Percentiles rank a stretch among this genome's conserved stretches.
Evolutionary conservation across 2,329 filamentous ascomycete genomes (phyloP).

Genomic region (Hysterium pulicare): DNA sequence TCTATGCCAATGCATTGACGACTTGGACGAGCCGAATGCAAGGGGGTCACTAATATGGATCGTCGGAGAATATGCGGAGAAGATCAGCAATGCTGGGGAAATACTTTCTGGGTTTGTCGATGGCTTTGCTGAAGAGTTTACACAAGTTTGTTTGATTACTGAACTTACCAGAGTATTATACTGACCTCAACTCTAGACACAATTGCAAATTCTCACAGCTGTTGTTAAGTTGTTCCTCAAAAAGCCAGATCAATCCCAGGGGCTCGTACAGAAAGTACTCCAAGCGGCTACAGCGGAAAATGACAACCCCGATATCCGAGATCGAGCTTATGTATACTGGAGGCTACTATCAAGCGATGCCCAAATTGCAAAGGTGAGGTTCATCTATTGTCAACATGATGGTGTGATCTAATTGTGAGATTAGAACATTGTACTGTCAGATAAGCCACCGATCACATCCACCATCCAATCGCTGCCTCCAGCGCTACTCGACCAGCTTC

Average conservation of each 20-base stretch:
- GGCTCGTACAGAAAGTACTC: constrained; percentile 88
- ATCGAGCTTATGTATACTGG: constrained; percentile 98
- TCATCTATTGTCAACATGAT: background rate
- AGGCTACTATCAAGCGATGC: constrained; percentile 89
- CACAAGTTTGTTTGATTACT: constrained; percentile 61
- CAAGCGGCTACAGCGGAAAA: constrained; percentile 91
- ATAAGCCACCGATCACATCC: constrained; percentile 89
- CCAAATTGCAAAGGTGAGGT: constrained; percentile 74
- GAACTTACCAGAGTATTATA: background rate
- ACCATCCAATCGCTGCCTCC: constrained; percentile 89
- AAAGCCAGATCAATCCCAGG: constrained; percentile 88
- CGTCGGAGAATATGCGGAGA: constrained; percentile 97
- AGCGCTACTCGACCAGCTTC: constrained; percentile 80
- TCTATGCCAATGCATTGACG: constrained; percentile 93
- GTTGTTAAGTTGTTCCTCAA: constrained; percentile 98
- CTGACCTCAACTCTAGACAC: constrained; percentile 59
- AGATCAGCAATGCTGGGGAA: constrained; percentile 97
- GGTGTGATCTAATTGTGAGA: constrained; percentile 4
- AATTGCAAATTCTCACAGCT: constrained; percentile 93
- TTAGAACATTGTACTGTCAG: constrained; percentile 81
- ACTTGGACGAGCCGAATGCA: constrained; percentile 90
- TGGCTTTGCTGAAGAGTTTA: constrained; percentile 92
- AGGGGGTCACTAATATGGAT: constrained; percentile 96
- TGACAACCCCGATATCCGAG: constrained; percentile 95
- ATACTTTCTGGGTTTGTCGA: constrained; percentile 91